These are phyloP conservation scores for Rutstroemia sp. DNA, from an alignment of 2,329 filamentous ascomycete species.

Conservation along the genomic window DNA sequence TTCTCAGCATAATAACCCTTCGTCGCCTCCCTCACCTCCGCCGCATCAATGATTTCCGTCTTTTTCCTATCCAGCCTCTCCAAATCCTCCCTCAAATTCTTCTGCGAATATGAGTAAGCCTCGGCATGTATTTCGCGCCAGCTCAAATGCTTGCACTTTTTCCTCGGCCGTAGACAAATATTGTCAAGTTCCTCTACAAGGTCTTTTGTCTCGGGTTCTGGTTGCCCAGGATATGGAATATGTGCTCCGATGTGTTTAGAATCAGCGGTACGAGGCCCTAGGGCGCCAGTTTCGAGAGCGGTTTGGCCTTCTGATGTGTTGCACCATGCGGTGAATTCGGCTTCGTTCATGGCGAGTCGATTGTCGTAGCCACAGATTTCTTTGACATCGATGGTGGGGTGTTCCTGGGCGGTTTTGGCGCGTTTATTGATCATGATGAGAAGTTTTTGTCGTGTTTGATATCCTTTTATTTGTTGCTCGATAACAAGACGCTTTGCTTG, in stretches of 20 bases:
- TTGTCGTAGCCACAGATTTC: conserved; percentile 27
- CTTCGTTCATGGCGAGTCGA: conserved; percentile 25
- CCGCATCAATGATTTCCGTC: conserved; percentile 24
- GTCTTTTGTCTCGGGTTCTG: conserved; percentile 1
- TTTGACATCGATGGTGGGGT: conserved; percentile 18
- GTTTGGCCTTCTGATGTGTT: conserved; percentile 20
- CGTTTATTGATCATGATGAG: conserved; percentile 23
- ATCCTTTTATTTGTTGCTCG: conserved; percentile 16
- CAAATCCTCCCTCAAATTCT: conserved; percentile 15
- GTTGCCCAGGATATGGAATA: conserved; percentile 17
- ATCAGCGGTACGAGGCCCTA: conserved; percentile 25
- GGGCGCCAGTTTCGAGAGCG: conserved; percentile 19
- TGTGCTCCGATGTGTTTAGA: conserved; percentile 15
- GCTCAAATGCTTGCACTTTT: conserved; percentile 21
- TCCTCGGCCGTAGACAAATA: conserved; percentile 22
- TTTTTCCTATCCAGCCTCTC: conserved; percentile 15
- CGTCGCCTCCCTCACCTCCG: conserved; percentile 25
- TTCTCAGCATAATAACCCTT: conserved; percentile 26
- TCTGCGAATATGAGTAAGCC: conserved; percentile 14
- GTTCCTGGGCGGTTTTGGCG: conserved; percentile 15
- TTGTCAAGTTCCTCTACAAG: conserved; percentile 19
- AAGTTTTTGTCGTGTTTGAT: conserved; percentile 18
- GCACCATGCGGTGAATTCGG: conserved; percentile 22
- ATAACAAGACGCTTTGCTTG: conserved; percentile 14
- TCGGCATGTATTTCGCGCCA: conserved; percentile 23